Evolutionary conservation across 768 basidiomycete genomes (phyloP).

Genomic region (Psilocybe azurescens): DNA sequence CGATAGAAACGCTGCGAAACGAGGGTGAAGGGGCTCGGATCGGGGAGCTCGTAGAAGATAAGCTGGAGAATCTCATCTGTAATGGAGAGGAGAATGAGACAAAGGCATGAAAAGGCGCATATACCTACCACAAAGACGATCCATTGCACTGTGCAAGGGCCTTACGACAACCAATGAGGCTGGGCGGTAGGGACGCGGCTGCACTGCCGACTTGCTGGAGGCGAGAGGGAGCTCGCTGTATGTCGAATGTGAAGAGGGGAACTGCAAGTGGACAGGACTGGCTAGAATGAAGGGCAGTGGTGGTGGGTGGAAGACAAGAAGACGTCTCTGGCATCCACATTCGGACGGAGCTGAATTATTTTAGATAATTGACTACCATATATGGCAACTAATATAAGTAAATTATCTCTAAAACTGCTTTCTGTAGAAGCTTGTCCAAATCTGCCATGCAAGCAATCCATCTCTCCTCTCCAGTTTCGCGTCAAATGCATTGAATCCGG

Average conservation of each 20-base stretch:
- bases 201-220: neutral
- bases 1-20: constrained; percentile 61
- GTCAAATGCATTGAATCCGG: constrained; percentile 76
- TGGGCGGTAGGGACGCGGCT: constrained; percentile 13
- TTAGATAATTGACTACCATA: constrained; percentile 44
- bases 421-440: constrained; percentile 53
- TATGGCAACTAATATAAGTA: constrained; percentile 28
- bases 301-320: constrained; percentile 34
- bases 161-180: constrained; percentile 20
- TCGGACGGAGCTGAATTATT: constrained; percentile 54
- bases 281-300: constrained; percentile 27
- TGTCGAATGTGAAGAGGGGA: constrained; percentile 7
- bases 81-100: constrained; percentile 19
- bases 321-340: constrained; percentile 32
- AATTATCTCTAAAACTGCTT: constrained; percentile 36
- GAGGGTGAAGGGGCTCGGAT: constrained; percentile 64
- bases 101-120: constrained; percentile 14
- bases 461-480: constrained; percentile 65
- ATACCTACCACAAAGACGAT: constrained; percentile 70
- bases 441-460: constrained; percentile 80
- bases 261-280: constrained; percentile 17
- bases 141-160: constrained; percentile 42
- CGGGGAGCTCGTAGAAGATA: constrained; percentile 73
- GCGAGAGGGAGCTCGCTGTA: constrained; percentile 14
- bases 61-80: constrained; percentile 72